These are phyloP conservation scores for Cladosporium colombiae DNA, from an alignment of 2,329 filamentous ascomycete species.

Conservation along the genomic window DNA sequence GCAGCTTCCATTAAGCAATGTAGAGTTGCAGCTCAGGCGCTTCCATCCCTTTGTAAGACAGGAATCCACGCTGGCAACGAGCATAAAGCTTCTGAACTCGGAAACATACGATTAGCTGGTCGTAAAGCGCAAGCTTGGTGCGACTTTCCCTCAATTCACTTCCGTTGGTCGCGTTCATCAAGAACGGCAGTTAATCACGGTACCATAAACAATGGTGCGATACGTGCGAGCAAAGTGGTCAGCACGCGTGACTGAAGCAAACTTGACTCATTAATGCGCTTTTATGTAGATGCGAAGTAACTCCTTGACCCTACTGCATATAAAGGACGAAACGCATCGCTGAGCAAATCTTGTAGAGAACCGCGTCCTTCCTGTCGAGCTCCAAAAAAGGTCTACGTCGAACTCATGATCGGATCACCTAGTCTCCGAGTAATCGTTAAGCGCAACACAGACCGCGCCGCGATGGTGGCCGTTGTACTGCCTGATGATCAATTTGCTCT, in stretches of 20 bases:
- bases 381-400: background rate
- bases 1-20: background rate
- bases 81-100: background rate
- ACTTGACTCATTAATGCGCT: background rate
- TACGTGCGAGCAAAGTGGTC: background rate
- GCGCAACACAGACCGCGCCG: slow-evolving; percentile 85
- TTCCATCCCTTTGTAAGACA: background rate
- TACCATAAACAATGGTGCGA: background rate
- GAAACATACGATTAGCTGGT: background rate
- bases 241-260: background rate
- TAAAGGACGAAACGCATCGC: background rate
- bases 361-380: background rate
- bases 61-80: background rate
- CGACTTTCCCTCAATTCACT: background rate
- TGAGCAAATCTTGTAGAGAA: background rate
- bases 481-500: slow-evolving; percentile 82
- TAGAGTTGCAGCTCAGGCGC: background rate
- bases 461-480: slow-evolving; percentile 95
- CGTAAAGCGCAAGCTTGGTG: background rate
- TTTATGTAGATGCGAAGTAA: background rate
- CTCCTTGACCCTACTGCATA: background rate
- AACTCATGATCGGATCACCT: slow-evolving; percentile 22
- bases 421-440: slow-evolving; percentile 67
- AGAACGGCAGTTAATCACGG: background rate
- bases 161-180: background rate